Evolutionary conservation across 257 asterid genomes (phyloP), one percentile per base, ranked within the genome.

Genomic region (Vinca minor): DNA sequence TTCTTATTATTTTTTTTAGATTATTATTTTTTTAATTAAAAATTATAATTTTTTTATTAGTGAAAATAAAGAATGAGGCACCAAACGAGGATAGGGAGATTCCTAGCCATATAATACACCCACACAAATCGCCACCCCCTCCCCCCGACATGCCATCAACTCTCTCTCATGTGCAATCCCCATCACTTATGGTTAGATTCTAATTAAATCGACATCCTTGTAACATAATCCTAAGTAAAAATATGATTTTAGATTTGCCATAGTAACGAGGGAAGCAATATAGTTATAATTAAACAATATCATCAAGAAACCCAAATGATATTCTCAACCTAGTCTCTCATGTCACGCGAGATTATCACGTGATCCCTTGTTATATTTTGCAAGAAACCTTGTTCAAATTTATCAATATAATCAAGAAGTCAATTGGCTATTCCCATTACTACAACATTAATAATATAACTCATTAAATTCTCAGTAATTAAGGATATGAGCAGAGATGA

Each of bases 321-420:
- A 72, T 72, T 76, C 65, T 77, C 79, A 73, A 44, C 55, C 54
- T 68, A 20, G 65, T 62, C 76, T 75, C 80, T 71, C 68, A 69
- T 77, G 80, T 86, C 94, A 86, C 85, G 90, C 85, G 86, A 76
- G 78, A 59, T n/a, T n/a, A n/a, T 79, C 90, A 86, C 85, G 90
- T 85, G 93, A 81, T 77, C 78, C 63, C 76, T 55, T 75, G 67
- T 71, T 63, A 66, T 62, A 31, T 4, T 63, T 28, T 20, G 45
- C 47, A 72, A 34, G 44, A 57, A 47, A 46, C 18, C 39, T 23
- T 41, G n/a, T n/a, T n/a, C n/a, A n/a, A n/a, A n/a, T n/a, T n/a
- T n/a, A n/a, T n/a, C n/a, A n/a, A n/a, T n/a, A n/a, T 2, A 61
- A 9, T 45, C 28, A 13, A 64, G 6, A 50, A 23, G 57, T 56